Conservation (phyloP, 495 filamentous ascomycete genomes). For the Poronia punctata region DNA sequence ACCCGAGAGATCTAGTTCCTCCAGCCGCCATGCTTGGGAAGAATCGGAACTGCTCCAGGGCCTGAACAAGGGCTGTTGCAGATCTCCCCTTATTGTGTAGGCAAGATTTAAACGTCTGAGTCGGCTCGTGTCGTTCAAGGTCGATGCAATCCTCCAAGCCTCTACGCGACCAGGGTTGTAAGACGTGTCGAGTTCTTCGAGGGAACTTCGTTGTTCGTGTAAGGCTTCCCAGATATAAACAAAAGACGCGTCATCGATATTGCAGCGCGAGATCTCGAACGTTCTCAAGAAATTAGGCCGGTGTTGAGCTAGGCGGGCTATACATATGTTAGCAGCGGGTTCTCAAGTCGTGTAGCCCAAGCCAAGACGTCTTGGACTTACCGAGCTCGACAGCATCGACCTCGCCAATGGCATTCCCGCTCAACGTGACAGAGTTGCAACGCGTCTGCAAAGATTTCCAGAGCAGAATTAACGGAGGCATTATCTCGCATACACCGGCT, state of each 20-base stretch:
- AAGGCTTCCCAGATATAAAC: constrained; percentile 52
- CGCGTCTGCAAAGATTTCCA: constrained; percentile 67
- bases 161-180: constrained; percentile 67
- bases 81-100: constrained; percentile 20
- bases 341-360: too few species aligned
- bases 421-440: constrained; percentile 74
- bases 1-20: constrained; percentile 64
- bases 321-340: constrained; percentile 6
- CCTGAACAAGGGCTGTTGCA: constrained; percentile 16
- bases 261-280: constrained; percentile 77
- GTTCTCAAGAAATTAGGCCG: constrained; percentile 47
- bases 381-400: constrained; percentile 60
- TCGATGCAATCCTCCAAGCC: constrained; percentile 46
- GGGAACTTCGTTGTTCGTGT: constrained; percentile 57
- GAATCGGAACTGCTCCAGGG: constrained; percentile 16
- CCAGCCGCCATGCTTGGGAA: constrained; percentile 64
- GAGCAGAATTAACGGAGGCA: constrained; percentile 70
- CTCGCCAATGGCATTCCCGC: constrained; percentile 76
- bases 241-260: constrained; percentile 54
- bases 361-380: constrained; percentile 18
- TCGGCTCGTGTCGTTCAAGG: constrained; percentile 18
- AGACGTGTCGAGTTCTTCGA: constrained; percentile 73
- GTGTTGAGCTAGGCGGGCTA: constrained; percentile 19
- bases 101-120: constrained; percentile 18
- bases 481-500: constrained; percentile 53